These are phyloP conservation scores for Erythrobasidium hasegawianum DNA, from an alignment of 1,284 basidiomycete genomes.

Conservation along the genomic window DNA sequence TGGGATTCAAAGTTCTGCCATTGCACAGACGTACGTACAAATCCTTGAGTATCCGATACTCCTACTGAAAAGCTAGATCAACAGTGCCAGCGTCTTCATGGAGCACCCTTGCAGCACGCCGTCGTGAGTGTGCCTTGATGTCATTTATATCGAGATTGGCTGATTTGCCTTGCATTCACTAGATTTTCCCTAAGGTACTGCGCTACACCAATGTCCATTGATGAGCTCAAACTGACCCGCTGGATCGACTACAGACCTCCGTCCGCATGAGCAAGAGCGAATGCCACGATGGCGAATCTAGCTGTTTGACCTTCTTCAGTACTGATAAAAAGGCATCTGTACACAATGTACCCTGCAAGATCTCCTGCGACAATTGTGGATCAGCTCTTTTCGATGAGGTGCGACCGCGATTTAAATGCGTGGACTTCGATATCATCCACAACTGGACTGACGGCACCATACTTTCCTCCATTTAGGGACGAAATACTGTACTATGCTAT, in stretches of 20 bases:
- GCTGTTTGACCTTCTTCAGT: conserved; percentile 28
- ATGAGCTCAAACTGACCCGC: background rate
- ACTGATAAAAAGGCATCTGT: conserved; percentile 18
- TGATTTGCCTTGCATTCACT: background rate
- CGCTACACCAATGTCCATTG: no score
- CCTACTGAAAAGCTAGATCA: background rate
- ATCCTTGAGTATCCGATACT: background rate
- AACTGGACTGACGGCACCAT: no score
- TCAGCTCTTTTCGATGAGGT: conserved; percentile 33
- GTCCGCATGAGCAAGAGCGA: conserved; percentile 35
- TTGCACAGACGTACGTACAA: conserved; percentile 29
- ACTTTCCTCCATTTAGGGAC: background rate
- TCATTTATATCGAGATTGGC: background rate
- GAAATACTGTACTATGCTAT: conserved; percentile 32
- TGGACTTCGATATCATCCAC: background rate
- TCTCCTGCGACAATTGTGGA: conserved; percentile 25
- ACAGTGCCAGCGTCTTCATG: conserved; percentile 32
- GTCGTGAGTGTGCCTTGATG: conserved; percentile 9
- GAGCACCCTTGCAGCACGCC: conserved; percentile 36
- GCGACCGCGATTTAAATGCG: background rate
- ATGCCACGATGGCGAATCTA: conserved; percentile 1
- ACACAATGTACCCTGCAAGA: conserved; percentile 34
- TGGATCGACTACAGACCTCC: conserved; percentile 8
- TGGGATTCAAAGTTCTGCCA: conserved; percentile 33
- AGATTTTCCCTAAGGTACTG: conserved; percentile 34